phyloP scores from a whole-genome alignment of 2,329 filamentous ascomycete species.

The Fusarium subglutinans region DNA sequence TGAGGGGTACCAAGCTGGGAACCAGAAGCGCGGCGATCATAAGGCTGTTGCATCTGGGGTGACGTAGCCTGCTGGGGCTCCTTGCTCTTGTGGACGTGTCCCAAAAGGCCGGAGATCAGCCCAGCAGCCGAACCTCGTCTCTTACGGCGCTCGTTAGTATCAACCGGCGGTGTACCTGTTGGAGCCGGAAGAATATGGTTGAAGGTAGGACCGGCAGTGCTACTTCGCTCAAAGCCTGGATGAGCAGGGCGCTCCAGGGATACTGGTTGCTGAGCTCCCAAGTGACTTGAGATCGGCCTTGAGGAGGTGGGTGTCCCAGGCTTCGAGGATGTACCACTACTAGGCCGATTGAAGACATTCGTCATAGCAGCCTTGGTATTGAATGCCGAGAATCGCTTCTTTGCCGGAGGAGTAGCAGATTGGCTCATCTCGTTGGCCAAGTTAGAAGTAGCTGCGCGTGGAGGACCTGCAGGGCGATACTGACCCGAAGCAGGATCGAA shows the following conservation, averaged over 20 bases:
- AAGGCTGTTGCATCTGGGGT: slow-evolving; percentile 24
- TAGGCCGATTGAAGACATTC: slow-evolving; percentile 42
- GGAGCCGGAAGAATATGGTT: slow-evolving; percentile 21
- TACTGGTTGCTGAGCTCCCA: slow-evolving; percentile 15
- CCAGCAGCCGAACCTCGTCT: slow-evolving; percentile 45
- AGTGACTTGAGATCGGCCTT: slow-evolving; percentile 28
- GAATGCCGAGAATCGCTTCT: slow-evolving; percentile 58
- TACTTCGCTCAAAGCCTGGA: slow-evolving; percentile 34
- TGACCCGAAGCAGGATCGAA: slow-evolving; percentile 28
- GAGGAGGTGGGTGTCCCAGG: slow-evolving; percentile 31
- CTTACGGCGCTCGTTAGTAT: slow-evolving; percentile 34
- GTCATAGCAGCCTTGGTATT: slow-evolving; percentile 45
- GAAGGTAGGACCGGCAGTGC: slow-evolving; percentile 35
- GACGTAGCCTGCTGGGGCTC: slow-evolving; percentile 13
- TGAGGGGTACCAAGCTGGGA: slow-evolving; percentile 6
- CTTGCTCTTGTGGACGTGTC: slow-evolving; percentile 37
- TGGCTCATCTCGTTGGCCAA: slow-evolving; percentile 33
- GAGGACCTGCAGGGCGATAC: slow-evolving; percentile 25
- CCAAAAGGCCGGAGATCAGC: slow-evolving; percentile 45
- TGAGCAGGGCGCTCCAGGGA: slow-evolving; percentile 30
- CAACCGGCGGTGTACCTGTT: not conserved
- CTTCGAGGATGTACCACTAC: slow-evolving; percentile 19
- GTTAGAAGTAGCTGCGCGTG: slow-evolving; percentile 38
- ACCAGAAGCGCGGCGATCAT: slow-evolving; percentile 9
- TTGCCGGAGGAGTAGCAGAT: slow-evolving; percentile 37